Evolutionary conservation across 2,329 filamentous ascomycete genomes (phyloP).

Genomic region (Trichophyton schoenleinii): DNA sequence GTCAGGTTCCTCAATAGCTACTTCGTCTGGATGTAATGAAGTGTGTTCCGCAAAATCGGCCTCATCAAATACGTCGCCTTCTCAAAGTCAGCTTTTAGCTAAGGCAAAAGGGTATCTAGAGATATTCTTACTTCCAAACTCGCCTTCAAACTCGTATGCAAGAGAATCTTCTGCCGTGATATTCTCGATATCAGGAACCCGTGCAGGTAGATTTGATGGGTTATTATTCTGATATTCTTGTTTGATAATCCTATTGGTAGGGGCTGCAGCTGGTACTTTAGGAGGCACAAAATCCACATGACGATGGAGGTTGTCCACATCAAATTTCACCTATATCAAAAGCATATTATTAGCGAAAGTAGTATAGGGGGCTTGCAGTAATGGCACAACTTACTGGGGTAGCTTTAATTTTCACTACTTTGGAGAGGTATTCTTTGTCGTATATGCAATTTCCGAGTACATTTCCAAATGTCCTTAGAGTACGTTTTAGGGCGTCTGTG

Average conservation of each 20-base stretch:
- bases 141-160: slow-evolving; percentile 29
- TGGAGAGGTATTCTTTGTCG: slow-evolving; percentile 83
- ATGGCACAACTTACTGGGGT: slow-evolving; percentile 40
- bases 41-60: slow-evolving; percentile 60
- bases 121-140: slow-evolving; percentile 32
- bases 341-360: background rate
- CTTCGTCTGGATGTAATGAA: slow-evolving; percentile 63
- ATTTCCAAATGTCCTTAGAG: slow-evolving; percentile 85
- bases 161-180: slow-evolving; percentile 19
- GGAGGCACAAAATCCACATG: slow-evolving; percentile 58
- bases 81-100: slow-evolving; percentile 1
- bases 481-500: slow-evolving; percentile 83
- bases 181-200: slow-evolving; percentile 17
- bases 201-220: slow-evolving; percentile 28
- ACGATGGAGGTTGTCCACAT: slow-evolving; percentile 66
- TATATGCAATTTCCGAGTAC: slow-evolving; percentile 97
- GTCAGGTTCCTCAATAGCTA: slow-evolving; percentile 41
- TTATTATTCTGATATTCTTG: slow-evolving; percentile 23
- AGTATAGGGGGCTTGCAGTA: background rate
- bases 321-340: slow-evolving; percentile 50
- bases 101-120: background rate
- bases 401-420: slow-evolving; percentile 81
- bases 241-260: slow-evolving; percentile 28
- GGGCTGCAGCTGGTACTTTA: slow-evolving; percentile 38
- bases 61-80: slow-evolving; percentile 57